Conservation (phyloP, 1,139 yeast species). For the Debaryomycetaceae sp. region DNA sequence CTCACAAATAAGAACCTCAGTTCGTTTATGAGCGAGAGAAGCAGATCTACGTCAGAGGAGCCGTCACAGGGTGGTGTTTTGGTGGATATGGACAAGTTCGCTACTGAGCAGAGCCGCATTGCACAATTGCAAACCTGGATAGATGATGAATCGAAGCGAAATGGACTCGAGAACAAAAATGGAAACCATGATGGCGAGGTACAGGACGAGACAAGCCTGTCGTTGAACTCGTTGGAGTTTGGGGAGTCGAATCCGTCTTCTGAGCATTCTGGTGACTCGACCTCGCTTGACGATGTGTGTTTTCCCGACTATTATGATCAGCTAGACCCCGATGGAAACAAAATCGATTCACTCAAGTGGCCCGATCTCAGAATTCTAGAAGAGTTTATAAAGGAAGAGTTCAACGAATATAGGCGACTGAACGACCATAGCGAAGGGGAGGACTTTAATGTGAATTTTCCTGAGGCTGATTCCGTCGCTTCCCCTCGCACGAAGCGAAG, state of each 20-base stretch:
- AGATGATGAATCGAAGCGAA: constrained; percentile 7
- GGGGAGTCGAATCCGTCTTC: constrained; percentile 69
- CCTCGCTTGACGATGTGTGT: constrained; percentile 85
- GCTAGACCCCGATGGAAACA: constrained; percentile 18
- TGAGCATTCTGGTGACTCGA: constrained; percentile 66
- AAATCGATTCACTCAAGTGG: constrained; percentile 45
- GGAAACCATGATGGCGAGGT: constrained; percentile 10
- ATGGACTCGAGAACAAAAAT: constrained; percentile 8
- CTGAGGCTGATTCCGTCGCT: constrained; percentile 18
- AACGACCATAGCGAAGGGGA: constrained; percentile 7
- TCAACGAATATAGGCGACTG: constrained; percentile 28
- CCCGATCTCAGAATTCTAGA: constrained; percentile 76
- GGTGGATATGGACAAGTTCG: constrained; percentile 38
- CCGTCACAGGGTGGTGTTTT: constrained; percentile 24
- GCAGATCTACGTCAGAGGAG: constrained; percentile 9
- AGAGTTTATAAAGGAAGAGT: constrained; percentile 74
- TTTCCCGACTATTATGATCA: constrained; percentile 54
- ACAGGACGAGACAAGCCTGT: constrained; percentile 12
- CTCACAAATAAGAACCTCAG: constrained; percentile 38
- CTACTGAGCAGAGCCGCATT: constrained; percentile 32
- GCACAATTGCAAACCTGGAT: constrained; percentile 14
- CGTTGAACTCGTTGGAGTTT: constrained; percentile 37
- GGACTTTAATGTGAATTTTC: constrained; percentile 22
- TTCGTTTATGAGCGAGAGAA: constrained; percentile 15
- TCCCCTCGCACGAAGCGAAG: background rate